Conservation (phyloP, 768 basidiomycete species). For the Russula emetica region DNA sequence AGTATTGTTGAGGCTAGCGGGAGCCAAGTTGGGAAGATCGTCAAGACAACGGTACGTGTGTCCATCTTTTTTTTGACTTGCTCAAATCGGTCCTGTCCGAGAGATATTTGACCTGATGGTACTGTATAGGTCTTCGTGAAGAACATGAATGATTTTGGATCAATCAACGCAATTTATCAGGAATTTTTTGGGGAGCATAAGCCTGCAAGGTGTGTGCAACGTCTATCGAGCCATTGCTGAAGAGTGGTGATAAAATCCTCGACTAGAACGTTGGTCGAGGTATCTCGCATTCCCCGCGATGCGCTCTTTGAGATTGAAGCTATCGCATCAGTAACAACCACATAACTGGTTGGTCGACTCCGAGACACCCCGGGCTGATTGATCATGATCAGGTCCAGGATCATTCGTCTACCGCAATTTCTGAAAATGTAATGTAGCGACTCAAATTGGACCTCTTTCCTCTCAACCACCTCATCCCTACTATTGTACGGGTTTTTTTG, state of each 20-base stretch:
- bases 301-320: slow-evolving; percentile 91
- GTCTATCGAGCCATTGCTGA: not conserved
- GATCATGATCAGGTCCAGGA: too few species aligned
- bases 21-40: slow-evolving; percentile 71
- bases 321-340: slow-evolving; percentile 49
- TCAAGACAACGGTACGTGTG: slow-evolving; percentile 80
- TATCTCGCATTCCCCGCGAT: slow-evolving; percentile 81
- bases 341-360: not conserved
- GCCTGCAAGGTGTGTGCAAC: slow-evolving; percentile 60
- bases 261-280: slow-evolving; percentile 75
- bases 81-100: not conserved
- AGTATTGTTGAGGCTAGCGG: slow-evolving; percentile 81
- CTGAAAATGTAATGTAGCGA: not conserved
- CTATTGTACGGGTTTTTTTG: too few species aligned
- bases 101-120: not conserved
- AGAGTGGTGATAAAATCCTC: not conserved
- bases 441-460: not conserved
- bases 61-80: not conserved
- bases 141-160: slow-evolving; percentile 83
- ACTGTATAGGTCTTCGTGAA: slow-evolving; percentile 78
- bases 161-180: slow-evolving; percentile 78
- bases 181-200: slow-evolving; percentile 86
- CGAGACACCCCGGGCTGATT: not conserved
- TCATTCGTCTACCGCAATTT: not conserved
- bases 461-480: not conserved